Evolutionary conservation across 2,329 filamentous ascomycete species (phyloP).

Genomic region (Calonectria honghensis): DNA sequence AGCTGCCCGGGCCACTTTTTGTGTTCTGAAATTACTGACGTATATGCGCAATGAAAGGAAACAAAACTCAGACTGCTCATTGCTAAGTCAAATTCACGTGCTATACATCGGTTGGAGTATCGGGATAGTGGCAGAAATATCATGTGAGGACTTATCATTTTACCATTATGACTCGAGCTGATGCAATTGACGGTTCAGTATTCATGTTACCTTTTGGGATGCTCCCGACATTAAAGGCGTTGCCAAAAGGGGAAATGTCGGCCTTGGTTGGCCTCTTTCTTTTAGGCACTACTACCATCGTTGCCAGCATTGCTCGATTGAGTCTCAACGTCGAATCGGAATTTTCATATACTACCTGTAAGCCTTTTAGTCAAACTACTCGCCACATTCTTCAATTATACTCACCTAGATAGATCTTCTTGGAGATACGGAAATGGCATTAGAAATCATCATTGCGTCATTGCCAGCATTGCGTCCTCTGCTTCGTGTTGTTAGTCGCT

Average conservation of each 20-base stretch:
- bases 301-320: neutral
- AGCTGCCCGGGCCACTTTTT: too few species aligned
- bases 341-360: constrained; percentile 16
- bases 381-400: neutral
- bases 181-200: neutral
- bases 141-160: neutral
- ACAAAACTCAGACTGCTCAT: neutral
- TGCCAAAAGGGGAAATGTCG: neutral
- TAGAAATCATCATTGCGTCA: neutral
- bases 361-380: neutral
- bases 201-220: constrained; percentile 4
- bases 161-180: neutral
- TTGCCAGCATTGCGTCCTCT: neutral
- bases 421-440: neutral
- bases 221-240: constrained; percentile 13
- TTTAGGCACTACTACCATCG: neutral
- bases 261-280: neutral
- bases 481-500: neutral
- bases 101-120: neutral
- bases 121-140: neutral
- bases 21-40: neutral
- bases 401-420: neutral
- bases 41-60: neutral
- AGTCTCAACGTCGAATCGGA: neutral
- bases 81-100: neutral